These are phyloP conservation scores for Gossypium thurberi DNA, from an alignment of 345 rosid species.

Conservation along the genomic window DNA sequence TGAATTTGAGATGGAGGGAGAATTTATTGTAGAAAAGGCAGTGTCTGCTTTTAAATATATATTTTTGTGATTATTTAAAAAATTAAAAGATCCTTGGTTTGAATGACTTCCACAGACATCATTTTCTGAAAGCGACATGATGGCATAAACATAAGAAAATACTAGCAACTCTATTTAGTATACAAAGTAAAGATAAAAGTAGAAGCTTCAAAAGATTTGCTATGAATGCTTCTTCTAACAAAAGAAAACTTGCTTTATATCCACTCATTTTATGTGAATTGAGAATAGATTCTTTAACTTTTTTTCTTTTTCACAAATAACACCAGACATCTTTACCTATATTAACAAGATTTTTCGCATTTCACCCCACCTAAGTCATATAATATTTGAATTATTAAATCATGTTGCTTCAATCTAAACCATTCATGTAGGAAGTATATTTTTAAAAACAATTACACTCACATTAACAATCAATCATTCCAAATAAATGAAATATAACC, in stretches of 20 bases:
- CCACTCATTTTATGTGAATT: constrained; percentile 1
- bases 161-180: neutral
- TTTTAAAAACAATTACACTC: no score
- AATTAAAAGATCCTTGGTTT: no score
- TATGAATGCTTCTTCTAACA: neutral
- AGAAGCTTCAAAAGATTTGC: neutral
- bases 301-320: neutral
- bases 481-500: no score
- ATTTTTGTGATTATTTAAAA: no score
- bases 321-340: neutral
- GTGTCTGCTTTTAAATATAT: no score
- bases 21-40: no score
- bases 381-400: neutral
- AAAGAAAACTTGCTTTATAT: neutral
- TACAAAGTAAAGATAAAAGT: neutral
- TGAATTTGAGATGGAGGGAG: no score
- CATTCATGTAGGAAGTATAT: neutral
- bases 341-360: neutral
- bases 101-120: no score
- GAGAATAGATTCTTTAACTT: neutral
- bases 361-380: neutral
- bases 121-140: neutral
- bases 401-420: neutral
- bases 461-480: no score
- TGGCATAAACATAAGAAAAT: neutral